phyloP scores from a whole-genome alignment of 495 filamentous ascomycete genomes.

The Penicillium lividum region DNA sequence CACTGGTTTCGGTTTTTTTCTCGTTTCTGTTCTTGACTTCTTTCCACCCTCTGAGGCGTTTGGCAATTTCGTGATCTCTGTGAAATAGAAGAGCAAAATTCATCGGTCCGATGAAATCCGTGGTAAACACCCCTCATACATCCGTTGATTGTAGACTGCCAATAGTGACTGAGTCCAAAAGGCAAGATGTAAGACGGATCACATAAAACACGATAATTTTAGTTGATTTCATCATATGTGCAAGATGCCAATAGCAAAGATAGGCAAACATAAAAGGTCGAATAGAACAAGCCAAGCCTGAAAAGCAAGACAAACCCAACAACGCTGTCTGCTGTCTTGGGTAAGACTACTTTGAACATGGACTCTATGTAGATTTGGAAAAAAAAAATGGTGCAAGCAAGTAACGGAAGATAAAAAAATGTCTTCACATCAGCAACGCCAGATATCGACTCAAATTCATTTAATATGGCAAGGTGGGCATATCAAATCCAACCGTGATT shows the following conservation, averaged over 20 bases:
- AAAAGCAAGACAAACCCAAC: slow-evolving; percentile 1
- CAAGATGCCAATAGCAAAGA: slow-evolving; percentile 8
- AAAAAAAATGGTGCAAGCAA: neutral
- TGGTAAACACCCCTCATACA: neutral
- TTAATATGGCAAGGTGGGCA: slow-evolving; percentile 13
- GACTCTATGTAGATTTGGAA: slow-evolving; percentile 2
- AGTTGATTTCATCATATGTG: slow-evolving; percentile 8
- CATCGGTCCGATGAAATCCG: slow-evolving; percentile 16
- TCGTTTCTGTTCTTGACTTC: slow-evolving; percentile 13
- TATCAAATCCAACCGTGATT: slow-evolving; percentile 9
- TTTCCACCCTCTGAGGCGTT: slow-evolving; percentile 33
- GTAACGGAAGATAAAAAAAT: neutral
- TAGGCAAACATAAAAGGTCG: slow-evolving; percentile 2
- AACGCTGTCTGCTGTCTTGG: neutral
- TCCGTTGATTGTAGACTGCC: neutral
- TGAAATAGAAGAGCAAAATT: slow-evolving; percentile 34
- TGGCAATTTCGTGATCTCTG: slow-evolving; percentile 27
- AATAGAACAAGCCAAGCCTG: neutral
- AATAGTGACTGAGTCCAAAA: neutral
- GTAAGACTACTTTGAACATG: slow-evolving; percentile 4
- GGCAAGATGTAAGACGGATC: slow-evolving; percentile 2
- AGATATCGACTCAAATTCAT: slow-evolving; percentile 26
- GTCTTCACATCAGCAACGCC: slow-evolving; percentile 18
- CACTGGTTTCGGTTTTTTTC: slow-evolving; percentile 23
- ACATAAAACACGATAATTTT: neutral